These are phyloP conservation scores for Lentinula lateritia DNA, from an alignment of 768 basidiomycete species.

Conservation along the genomic window DNA sequence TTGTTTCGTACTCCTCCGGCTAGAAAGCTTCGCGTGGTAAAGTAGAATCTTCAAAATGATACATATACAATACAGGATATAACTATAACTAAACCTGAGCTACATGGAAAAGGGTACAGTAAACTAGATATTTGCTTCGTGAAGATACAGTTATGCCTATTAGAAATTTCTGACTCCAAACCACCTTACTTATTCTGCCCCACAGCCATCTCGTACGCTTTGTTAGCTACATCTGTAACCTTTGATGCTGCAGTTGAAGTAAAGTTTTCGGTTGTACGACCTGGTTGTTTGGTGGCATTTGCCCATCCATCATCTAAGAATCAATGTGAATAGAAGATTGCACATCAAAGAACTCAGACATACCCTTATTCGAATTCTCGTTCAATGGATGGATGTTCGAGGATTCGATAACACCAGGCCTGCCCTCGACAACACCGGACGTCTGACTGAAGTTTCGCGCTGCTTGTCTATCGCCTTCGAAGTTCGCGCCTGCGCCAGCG, in stretches of 20 bases:
- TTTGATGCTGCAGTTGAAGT: conserved; percentile 18
- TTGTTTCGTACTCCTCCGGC: neutral
- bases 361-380: conserved; percentile 37
- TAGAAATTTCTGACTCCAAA: neutral
- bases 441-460: conserved; percentile 31
- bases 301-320: conserved; percentile 37
- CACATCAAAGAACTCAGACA: neutral
- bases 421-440: conserved; percentile 46
- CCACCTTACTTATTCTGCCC: conserved; percentile 24
- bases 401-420: conserved; percentile 52
- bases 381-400: conserved; percentile 48
- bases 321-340: neutral
- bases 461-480: conserved; percentile 34
- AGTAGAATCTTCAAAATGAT: too few relatives aligned
- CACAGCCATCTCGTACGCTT: conserved; percentile 28
- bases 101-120: too few relatives aligned
- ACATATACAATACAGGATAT: too few relatives aligned
- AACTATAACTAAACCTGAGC: too few relatives aligned
- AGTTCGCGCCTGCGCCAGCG: conserved; percentile 34
- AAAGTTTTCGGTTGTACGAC: conserved; percentile 11
- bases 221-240: conserved; percentile 29
- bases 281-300: conserved; percentile 18
- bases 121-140: neutral
- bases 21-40: too few relatives aligned
- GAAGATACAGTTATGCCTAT: neutral